Conservation (phyloP, 176 grass and related monocot genomes). For the Cocos nucifera region DNA sequence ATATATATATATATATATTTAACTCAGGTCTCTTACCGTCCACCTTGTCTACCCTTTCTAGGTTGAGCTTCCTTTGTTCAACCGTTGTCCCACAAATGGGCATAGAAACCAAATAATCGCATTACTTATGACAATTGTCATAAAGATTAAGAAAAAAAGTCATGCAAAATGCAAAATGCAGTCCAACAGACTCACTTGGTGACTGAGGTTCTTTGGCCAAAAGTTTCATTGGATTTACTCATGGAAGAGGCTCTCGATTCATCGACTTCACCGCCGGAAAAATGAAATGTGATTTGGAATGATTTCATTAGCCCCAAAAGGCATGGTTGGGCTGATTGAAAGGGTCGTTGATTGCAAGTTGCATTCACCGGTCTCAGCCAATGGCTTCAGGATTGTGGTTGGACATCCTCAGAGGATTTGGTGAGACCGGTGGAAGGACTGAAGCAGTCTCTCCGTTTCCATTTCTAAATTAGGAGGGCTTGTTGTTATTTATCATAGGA, state of each 20-base stretch:
- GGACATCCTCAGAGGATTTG: background rate
- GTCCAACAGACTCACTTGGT: constrained; percentile 32
- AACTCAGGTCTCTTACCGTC: background rate
- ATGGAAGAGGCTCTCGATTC: constrained; percentile 14
- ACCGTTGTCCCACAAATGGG: constrained; percentile 86
- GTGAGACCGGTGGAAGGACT: constrained; percentile 2
- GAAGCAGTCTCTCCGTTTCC: background rate
- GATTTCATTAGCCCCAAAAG: background rate
- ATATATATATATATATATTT: too few relatives aligned
- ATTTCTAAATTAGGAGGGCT: constrained; percentile 21
- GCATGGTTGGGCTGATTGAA: constrained; percentile 16
- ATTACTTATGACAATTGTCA: background rate
- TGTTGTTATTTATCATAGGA: constrained; percentile 58
- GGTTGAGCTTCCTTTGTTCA: constrained; percentile 82
- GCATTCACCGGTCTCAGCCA: constrained; percentile 5
- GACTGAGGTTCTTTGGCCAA: constrained; percentile 84
- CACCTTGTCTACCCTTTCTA: constrained; percentile 96
- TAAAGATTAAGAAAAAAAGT: too few relatives aligned
- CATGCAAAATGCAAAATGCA: too few relatives aligned
- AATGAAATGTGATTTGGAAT: constrained; percentile 5
- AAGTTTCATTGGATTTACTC: constrained; percentile 47
- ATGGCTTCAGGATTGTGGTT: constrained; percentile 9
- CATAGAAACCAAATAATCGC: constrained; percentile 2
- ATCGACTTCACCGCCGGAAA: constrained; percentile 2
- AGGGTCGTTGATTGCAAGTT: constrained; percentile 21